Percentiles rank a stretch among this genome's conserved stretches.
Conservation (phyloP, 441 rosid species). For the Omphalea diandra region DNA sequence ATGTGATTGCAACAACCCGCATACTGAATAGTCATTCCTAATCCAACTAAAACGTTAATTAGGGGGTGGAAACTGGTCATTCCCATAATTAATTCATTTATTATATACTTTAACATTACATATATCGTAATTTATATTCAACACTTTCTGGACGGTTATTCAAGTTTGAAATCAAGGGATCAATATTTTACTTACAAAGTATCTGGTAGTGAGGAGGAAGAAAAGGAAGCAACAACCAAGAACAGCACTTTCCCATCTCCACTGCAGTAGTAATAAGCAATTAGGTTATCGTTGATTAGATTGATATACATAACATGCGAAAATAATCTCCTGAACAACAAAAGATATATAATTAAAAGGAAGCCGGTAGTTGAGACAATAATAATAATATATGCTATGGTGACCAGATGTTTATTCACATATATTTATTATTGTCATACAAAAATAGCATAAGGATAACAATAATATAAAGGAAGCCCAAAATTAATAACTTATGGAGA, state of each 20-base stretch:
- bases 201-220: constrained; percentile 71
- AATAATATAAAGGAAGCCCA: too few relatives aligned
- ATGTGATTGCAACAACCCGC: neutral
- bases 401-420: too few relatives aligned
- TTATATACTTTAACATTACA: neutral
- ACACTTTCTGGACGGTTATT: neutral
- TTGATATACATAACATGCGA: too few relatives aligned
- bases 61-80: neutral
- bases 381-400: too few relatives aligned
- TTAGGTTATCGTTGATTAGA: neutral
- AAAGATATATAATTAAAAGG: neutral
- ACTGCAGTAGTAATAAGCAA: constrained; percentile 52
- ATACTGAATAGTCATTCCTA: neutral
- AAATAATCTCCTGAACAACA: neutral
- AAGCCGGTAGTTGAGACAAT: neutral
- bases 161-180: neutral
- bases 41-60: neutral
- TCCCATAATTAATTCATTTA: too few relatives aligned
- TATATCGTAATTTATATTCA: too few relatives aligned
- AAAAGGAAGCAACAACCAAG: constrained; percentile 78
- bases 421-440: too few relatives aligned
- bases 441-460: too few relatives aligned
- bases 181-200: constrained; percentile 68
- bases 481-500: too few relatives aligned
- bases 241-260: constrained; percentile 96